phyloP scores from a whole-genome alignment of 2,329 filamentous ascomycete species.

The Xylariaceae sp. region DNA sequence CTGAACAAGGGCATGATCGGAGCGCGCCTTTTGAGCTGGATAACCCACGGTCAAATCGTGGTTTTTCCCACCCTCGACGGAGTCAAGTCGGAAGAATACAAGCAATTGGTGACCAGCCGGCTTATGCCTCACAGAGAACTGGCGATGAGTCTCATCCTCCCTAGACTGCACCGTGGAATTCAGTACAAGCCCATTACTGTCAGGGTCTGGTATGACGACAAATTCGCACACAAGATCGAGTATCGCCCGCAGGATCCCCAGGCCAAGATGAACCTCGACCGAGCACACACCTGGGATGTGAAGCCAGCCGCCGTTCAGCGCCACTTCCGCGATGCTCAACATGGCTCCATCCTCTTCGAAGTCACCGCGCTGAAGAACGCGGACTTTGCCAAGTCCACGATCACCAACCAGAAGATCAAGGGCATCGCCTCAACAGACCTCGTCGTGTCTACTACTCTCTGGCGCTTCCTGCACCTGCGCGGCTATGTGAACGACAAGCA shows the following conservation, averaged over 20 bases:
- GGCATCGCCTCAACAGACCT: constrained; percentile 62
- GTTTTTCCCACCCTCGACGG: constrained; percentile 82
- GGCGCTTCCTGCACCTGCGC: constrained; percentile 82
- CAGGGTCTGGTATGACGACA: constrained; percentile 75
- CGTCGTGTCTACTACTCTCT: constrained; percentile 64
- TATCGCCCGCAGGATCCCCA: constrained; percentile 38
- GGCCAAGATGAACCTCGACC: constrained; percentile 36
- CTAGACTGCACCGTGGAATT: constrained; percentile 75
- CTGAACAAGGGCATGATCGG: constrained; percentile 76
- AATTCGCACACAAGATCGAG: constrained; percentile 60
- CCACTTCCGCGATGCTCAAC: constrained; percentile 34
- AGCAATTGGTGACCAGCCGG: constrained; percentile 65
- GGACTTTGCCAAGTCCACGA: constrained; percentile 62
- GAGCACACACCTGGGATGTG: constrained; percentile 62
- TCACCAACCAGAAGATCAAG: constrained; percentile 49
- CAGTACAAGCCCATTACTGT: constrained; percentile 71
- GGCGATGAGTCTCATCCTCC: constrained; percentile 69
- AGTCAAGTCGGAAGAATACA: constrained; percentile 72
- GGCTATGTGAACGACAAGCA: constrained; percentile 77
- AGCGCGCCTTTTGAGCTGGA: constrained; percentile 70
- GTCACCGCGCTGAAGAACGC: constrained; percentile 61
- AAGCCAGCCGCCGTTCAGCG: constrained; percentile 48
- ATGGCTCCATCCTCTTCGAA: constrained; percentile 48
- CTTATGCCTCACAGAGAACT: constrained; percentile 69
- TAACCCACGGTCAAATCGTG: constrained; percentile 70